phyloP scores from a whole-genome alignment of 306 rosid species.

The Pyrus communis region DNA sequence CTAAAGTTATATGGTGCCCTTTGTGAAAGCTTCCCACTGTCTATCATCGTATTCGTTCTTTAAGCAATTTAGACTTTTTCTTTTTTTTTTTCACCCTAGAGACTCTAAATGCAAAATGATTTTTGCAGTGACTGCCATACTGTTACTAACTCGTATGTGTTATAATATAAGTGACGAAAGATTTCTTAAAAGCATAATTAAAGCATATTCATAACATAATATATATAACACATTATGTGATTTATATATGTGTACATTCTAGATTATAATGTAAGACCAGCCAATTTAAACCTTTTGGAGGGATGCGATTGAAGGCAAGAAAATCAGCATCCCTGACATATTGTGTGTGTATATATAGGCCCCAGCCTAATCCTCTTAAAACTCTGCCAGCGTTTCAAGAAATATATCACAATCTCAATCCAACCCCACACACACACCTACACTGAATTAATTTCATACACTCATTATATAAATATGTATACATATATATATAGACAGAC shows the following conservation, averaged over 20 bases:
- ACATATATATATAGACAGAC: neutral
- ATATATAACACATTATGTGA: too few species aligned
- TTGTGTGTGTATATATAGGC: neutral
- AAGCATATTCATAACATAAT: neutral
- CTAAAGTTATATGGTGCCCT: neutral
- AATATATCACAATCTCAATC: constrained; percentile 31
- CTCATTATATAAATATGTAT: neutral
- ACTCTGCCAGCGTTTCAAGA: constrained; percentile 32
- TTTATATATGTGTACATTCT: too few species aligned
- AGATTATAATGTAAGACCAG: constrained; percentile 36
- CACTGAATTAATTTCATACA: neutral
- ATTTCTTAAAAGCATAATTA: too few species aligned
- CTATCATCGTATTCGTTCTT: too few species aligned
- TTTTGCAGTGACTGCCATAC: too few species aligned
- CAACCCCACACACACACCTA: constrained; percentile 21
- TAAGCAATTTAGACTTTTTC: too few species aligned
- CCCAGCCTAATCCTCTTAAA: constrained; percentile 37
- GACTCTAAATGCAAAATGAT: too few species aligned
- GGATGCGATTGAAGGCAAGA: constrained; percentile 37
- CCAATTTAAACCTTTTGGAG: constrained; percentile 52
- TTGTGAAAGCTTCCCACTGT: neutral
- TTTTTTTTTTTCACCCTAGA: too few species aligned
- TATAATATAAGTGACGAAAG: too few species aligned
- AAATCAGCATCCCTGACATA: constrained; percentile 39
- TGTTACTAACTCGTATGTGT: too few species aligned